phyloP scores from a whole-genome alignment of 257 asterid species.

The Fraxinus quadrangulata region DNA sequence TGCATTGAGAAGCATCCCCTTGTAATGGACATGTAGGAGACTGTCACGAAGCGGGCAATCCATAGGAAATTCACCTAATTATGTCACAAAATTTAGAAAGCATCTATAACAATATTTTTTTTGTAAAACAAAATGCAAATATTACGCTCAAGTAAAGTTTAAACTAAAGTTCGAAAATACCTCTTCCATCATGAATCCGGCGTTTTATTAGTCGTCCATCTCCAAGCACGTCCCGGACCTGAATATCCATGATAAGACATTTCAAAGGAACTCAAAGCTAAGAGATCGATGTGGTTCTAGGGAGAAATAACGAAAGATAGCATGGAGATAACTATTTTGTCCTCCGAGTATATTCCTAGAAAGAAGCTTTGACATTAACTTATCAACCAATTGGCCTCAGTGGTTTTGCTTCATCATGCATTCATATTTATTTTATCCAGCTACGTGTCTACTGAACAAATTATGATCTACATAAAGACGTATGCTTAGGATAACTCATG shows the following conservation, averaged over 20 bases:
- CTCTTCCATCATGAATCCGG: conserved; percentile 89
- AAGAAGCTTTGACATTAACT: no score
- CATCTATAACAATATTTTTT: conserved; percentile 3
- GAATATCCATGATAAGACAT: conserved; percentile 27
- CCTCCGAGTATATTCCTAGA: neutral
- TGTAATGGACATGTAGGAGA: conserved; percentile 80
- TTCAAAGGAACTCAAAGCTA: conserved; percentile 20
- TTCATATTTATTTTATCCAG: neutral
- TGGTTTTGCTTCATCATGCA: neutral
- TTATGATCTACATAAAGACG: neutral
- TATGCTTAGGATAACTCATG: neutral
- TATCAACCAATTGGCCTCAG: no score
- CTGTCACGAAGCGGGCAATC: conserved; percentile 99
- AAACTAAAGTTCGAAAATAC: conserved; percentile 35
- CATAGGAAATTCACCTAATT: conserved; percentile 96
- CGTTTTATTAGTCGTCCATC: conserved; percentile 97
- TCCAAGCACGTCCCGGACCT: conserved; percentile 98
- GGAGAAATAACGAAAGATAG: conserved; percentile 4
- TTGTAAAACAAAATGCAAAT: conserved; percentile 25
- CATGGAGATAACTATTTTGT: neutral
- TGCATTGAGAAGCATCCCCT: conserved; percentile 85
- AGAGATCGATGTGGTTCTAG: neutral
- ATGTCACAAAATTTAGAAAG: conserved; percentile 34
- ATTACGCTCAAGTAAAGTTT: neutral
- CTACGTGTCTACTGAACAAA: neutral